These are phyloP conservation scores for Diphasiastrum complanatum DNA, from an alignment of 83 land plant species.

Conservation along the genomic window DNA sequence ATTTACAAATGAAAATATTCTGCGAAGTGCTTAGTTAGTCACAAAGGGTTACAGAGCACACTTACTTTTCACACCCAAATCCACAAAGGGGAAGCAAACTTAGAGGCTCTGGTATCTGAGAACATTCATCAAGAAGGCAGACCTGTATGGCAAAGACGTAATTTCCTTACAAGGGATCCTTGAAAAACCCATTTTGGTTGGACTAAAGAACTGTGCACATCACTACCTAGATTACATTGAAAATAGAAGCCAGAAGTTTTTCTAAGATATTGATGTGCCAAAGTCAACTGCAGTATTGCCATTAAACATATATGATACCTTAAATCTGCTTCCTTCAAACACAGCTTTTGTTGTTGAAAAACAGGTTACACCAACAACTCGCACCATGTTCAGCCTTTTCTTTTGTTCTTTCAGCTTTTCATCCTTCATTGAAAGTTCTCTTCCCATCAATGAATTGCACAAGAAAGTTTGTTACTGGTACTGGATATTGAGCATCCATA, in stretches of 20 bases:
- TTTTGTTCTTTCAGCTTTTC: conserved; percentile 15
- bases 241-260: not conserved
- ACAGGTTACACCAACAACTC: conserved; percentile 37
- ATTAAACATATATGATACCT: conserved; percentile 4
- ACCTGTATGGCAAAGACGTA: conserved; percentile 5
- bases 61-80: conserved; percentile 17
- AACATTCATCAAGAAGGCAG: conserved; percentile 25
- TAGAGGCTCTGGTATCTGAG: conserved; percentile 22
- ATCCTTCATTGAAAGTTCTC: conserved; percentile 25
- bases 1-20: not conserved
- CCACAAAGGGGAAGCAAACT: conserved; percentile 16
- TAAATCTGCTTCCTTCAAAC: conserved; percentile 18
- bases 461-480: not conserved
- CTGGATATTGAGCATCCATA: not conserved
- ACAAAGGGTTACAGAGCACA: not conserved
- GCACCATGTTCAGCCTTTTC: conserved; percentile 20
- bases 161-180: not conserved
- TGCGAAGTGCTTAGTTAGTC: no score
- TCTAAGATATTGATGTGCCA: not conserved
- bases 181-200: not conserved
- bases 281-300: not conserved
- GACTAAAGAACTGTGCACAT: no score
- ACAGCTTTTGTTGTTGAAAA: conserved; percentile 14
- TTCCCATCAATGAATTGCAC: conserved; percentile 24
- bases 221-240: no score